Evolutionary conservation across 176 grass and related monocot genomes (phyloP).

Genomic region (Cenchrus purpureus): DNA sequence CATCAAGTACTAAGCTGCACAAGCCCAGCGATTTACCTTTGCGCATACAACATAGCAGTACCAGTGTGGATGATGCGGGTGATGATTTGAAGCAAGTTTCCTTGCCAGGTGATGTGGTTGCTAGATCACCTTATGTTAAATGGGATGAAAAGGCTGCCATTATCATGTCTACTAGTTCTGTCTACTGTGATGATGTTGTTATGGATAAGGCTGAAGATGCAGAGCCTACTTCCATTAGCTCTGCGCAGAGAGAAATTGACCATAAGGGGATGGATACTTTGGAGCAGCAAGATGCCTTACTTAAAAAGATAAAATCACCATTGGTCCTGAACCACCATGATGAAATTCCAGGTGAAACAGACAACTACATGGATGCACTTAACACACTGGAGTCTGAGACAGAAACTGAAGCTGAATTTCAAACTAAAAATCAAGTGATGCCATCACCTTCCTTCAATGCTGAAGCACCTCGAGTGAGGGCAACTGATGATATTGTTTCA

Average conservation of each 20-base stretch:
- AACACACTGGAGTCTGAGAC: conserved; percentile 92
- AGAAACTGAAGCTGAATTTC: conserved; percentile 73
- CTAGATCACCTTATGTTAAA: conserved; percentile 61
- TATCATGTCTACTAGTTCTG: conserved; percentile 62
- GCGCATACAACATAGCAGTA: conserved; percentile 32
- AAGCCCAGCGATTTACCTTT: conserved; percentile 40
- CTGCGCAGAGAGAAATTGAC: conserved; percentile 38
- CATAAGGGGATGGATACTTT: conserved; percentile 37
- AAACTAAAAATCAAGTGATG: conserved; percentile 60
- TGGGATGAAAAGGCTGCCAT: conserved; percentile 88
- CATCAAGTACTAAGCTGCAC: conserved; percentile 41
- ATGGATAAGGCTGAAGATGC: conserved; percentile 63
- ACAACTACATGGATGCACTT: conserved; percentile 93
- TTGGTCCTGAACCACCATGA: conserved; percentile 58
- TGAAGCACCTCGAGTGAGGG: conserved; percentile 31
- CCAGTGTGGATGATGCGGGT: conserved; percentile 25
- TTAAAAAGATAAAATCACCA: conserved; percentile 58
- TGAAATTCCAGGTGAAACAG: conserved; percentile 73
- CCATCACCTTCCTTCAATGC: conserved; percentile 37
- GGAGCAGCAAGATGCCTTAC: conserved; percentile 53
- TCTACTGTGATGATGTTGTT: conserved; percentile 70
- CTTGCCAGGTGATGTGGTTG: conserved; percentile 29
- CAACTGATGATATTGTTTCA: conserved; percentile 37
- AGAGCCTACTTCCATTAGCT: conserved; percentile 35
- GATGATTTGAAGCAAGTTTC: conserved; percentile 56